Evolutionary conservation across 2,329 filamentous ascomycete species (phyloP), one percentile per base, ranked within the genome.

Genomic region (Penicillium oxalicum): DNA sequence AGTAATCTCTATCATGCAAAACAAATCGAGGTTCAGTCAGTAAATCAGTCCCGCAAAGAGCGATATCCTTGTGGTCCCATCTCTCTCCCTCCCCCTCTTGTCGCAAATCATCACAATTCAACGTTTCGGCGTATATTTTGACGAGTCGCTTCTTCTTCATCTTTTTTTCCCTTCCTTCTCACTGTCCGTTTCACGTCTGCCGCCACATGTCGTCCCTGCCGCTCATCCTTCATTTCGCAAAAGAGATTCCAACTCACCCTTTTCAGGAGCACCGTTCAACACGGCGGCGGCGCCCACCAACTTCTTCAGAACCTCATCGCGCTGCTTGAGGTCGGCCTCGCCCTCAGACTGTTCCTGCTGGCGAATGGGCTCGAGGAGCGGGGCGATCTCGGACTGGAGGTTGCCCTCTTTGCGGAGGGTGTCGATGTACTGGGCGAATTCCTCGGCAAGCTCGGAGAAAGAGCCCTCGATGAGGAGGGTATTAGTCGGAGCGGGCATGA

Each of bases 341-440:
- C 77, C 75, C 61, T 78, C 71, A 48, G 64, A 64, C 59, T 76
- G 73, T 63, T 76, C 71, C 62, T 75, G 78, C 62, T 84, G 79
- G 63, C 72, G 70, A 56, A 76, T 68, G 51, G 70, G 65, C 61
- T 75, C 67, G 57, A 93, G 75, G 59, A 91, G 78, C 56, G 87
- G 81, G 70, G 84, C 78, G 68, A 93, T 75, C 60, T 87, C 83
- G 59, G 76, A 66, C 63, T 79, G 76, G 51, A 85, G 70, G 45
- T 70, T 73, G 55, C 71, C 70, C 56, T 79, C 78, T 54, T 88
- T 86, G 65, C 87, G 86, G 69, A 91, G 81, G 61, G 84, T 78
- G 72, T 95, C 89, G 70, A 98, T 79, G 75, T 95, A 96, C 64
- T 91, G 87, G 71, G 91, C 90, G 77, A 98, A 87, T 77, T 98